Conservation (phyloP, 225 moss, liverwort and hornwort species). For the Pleurozium schreberi region DNA sequence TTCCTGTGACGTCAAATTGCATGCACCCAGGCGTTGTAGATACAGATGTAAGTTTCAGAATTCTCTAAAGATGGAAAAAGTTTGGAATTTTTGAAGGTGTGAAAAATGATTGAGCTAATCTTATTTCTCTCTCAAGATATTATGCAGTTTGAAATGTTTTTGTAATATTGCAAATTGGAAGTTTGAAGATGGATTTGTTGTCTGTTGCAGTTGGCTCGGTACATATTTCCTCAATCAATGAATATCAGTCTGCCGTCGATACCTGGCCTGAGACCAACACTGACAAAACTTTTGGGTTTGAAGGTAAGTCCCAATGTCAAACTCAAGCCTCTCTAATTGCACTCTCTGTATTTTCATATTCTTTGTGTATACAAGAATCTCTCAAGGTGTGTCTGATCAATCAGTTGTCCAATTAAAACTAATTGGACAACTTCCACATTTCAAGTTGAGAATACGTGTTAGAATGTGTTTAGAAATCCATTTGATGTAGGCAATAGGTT, state of each 20-base stretch:
- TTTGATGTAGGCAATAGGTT: neutral
- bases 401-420: neutral
- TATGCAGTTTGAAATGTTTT: neutral
- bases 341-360: neutral
- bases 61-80: neutral
- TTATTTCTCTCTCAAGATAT: neutral
- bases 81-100: neutral
- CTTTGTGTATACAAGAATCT: neutral
- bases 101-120: neutral
- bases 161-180: neutral
- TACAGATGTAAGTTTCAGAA: constrained; percentile 35
- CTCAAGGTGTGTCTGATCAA: neutral
- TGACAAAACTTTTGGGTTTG: constrained; percentile 35
- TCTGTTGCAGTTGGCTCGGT: constrained; percentile 46
- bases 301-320: constrained; percentile 9
- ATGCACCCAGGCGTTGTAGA: constrained; percentile 86
- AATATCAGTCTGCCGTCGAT: neutral
- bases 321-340: neutral
- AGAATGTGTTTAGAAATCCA: neutral
- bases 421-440: neutral
- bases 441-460: neutral
- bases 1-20: constrained; percentile 70
- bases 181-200: neutral
- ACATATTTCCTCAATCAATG: constrained; percentile 42
- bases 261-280: neutral